Evolutionary conservation across 2,329 filamentous ascomycete genomes (phyloP), one percentile per base, ranked within the genome.

Genomic region (Tolypocladium capitatum): DNA sequence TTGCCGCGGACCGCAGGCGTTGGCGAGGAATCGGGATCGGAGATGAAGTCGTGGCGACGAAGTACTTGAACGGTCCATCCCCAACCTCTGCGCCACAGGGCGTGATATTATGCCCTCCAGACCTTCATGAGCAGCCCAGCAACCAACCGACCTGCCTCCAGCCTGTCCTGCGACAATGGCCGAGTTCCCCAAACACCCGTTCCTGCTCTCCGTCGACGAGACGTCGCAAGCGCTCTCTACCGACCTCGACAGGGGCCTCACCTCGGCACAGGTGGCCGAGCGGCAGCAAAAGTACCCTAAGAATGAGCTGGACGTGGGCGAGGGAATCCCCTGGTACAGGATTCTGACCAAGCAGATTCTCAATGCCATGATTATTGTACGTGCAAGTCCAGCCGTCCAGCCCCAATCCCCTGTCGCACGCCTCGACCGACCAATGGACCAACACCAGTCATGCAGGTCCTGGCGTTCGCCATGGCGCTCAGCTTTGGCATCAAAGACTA

Each of bases 351-450:
- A 83, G 56, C 84, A 89, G 62, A 64, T 87, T 21, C 77, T 81
- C 60, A 89, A 89, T 70, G 84, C 84, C 49, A 87, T 88, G 84
- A 84, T 84, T 48, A 65, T 88, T 57, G 78, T 79, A 65, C 54
- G 75, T 68, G n/a, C n/a, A n/a, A n/a, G n/a, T n/a, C n/a, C n/a
- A n/a, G 8, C 27, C 7, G 21, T 3, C 21, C 5, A 33, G n/a
- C 21, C 46, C 24, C 10, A 20, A 24, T n/a, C n/a, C 16, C 7
- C n/a, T 14, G 28, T 30, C 33, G 49, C 45, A 9, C 14, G 28
- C 14, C 10, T 28, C 14, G 3, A 4, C 16, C 16, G 34, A 14
- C 21, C 21, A 41, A 32, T 38, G n/a, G 18, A 32, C 20, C 46
- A 48, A 46, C 47, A 42, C n/a, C 13, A 21, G 8, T 27, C 16